These are phyloP conservation scores for Tolypocladium nubicola DNA, from an alignment of 2,329 filamentous ascomycete genomes.

Conservation along the genomic window DNA sequence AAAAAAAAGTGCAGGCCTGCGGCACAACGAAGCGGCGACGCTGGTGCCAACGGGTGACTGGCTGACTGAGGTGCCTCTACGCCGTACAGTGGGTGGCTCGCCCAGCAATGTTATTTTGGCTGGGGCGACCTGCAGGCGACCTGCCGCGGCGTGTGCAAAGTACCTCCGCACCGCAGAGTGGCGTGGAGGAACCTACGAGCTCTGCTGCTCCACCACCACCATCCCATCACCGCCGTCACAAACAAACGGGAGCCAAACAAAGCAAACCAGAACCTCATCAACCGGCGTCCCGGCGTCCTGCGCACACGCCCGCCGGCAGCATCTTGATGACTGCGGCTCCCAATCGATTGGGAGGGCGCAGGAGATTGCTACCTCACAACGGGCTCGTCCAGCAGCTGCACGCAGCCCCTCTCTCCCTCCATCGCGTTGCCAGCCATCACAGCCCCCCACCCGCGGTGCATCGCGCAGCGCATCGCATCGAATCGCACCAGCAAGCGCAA, in stretches of 20 bases:
- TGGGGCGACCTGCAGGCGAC: neutral
- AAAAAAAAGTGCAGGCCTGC: conserved; percentile 13
- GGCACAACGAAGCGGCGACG: neutral
- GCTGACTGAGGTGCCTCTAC: neutral
- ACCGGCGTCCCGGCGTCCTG: neutral
- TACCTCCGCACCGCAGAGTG: neutral
- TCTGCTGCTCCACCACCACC: too few relatives aligned
- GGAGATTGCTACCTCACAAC: neutral
- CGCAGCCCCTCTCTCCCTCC: neutral
- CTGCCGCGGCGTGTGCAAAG: neutral
- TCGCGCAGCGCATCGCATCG: neutral
- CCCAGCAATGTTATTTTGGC: neutral
- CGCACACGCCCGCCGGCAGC: neutral
- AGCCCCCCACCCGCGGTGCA: neutral
- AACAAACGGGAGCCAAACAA: neutral
- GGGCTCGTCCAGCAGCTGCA: neutral
- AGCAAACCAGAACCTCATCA: neutral
- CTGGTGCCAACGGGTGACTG: neutral
- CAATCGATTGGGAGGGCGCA: neutral
- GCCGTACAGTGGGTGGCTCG: neutral
- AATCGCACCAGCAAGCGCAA: neutral
- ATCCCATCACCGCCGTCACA: neutral
- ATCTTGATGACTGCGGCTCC: neutral
- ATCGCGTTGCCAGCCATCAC: neutral
- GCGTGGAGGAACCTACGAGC: neutral